Base-by-base conservation (phyloP, 139 green algal species). In the Chlorella ohadii region DNA sequence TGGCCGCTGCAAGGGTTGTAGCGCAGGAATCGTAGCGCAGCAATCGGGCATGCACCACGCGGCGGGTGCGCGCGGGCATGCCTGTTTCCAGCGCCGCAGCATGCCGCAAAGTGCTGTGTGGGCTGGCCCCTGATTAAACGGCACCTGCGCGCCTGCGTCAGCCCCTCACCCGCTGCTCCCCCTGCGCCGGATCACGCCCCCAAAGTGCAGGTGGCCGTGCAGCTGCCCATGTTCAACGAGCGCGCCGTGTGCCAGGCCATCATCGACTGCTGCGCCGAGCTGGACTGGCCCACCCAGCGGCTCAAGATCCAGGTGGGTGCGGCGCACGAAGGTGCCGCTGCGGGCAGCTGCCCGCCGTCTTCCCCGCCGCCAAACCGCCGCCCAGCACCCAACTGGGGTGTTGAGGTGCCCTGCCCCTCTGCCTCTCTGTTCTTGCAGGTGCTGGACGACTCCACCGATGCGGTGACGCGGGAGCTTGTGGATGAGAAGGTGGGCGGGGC, bases 141-240 rank as follows among this genome's bases (percentile, higher is more conserved):
- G 44, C 44, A 51, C 44, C 44, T 51, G 44, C 7, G 44, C 51
- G 51, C 51, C 12, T 22, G 51, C 51, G 51, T 59, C 51, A 59
- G 51, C 51, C 33, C 51, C 34, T 55, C 36, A 2, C n/a, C 17
- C 15, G 22, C 28, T 41, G 59, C 56, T 72, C 23, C 71, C 72
- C 41, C 67, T 41, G 36, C 73, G 41, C 31, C 44, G 41, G 51
- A 59, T 22, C 2, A 23, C 9, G 23, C 59, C 2, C 34, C 63
- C 63, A 2, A 41, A 19, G 41, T 4, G 11, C 94, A 92, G 86
- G 96, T 99, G n/a, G 93, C 96, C 16, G 90, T 99, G 31, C 96
- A 98, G 91, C 93, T 98, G 61, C 95, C 96, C 31, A 98, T 98
- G 96, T 98, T 98, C 89, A 98, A 98, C 82, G 95, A 98, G 85